Conservation (phyloP, 1,284 basidiomycete genomes). For the Austroboletus rostrupii region DNA sequence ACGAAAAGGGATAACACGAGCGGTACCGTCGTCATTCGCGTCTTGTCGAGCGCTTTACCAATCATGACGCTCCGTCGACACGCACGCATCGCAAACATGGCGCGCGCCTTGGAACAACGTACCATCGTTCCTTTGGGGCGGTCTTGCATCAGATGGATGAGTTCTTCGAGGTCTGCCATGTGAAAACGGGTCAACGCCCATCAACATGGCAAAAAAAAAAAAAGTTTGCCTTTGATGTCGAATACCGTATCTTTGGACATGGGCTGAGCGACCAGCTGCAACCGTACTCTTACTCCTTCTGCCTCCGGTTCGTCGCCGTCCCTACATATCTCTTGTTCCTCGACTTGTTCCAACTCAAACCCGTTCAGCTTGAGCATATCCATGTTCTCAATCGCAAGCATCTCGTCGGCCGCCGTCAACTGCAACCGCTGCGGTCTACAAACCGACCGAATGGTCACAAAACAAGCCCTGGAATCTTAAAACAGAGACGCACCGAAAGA, state of each 20-base stretch:
- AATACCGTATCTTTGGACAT: slow-evolving; percentile 89
- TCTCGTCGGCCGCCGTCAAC: slow-evolving; percentile 86
- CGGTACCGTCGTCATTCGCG: slow-evolving; percentile 78
- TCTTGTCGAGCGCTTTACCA: slow-evolving; percentile 74
- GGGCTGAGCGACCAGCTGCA: slow-evolving; percentile 81
- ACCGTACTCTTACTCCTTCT: slow-evolving; percentile 38
- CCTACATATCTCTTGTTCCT: slow-evolving; percentile 41
- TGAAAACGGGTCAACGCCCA: slow-evolving; percentile 1
- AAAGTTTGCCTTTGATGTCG: slow-evolving; percentile 44
- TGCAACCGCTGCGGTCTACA: slow-evolving; percentile 75
- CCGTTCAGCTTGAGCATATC: slow-evolving; percentile 83
- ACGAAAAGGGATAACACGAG: not conserved
- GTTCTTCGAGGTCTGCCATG: slow-evolving; percentile 85
- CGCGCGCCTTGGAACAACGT: slow-evolving; percentile 86
- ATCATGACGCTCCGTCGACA: slow-evolving; percentile 97
- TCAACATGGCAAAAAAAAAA: not conserved
- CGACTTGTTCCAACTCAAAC: slow-evolving; percentile 69
- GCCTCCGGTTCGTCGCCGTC: slow-evolving; percentile 1
- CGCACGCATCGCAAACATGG: slow-evolving; percentile 96
- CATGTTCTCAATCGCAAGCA: slow-evolving; percentile 84
- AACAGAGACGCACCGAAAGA: slow-evolving; percentile 64
- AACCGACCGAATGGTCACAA: not conserved
- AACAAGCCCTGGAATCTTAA: not conserved
- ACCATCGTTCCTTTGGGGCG: slow-evolving; percentile 75
- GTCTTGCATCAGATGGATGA: slow-evolving; percentile 83